phyloP scores from a whole-genome alignment of 2,329 filamentous ascomycete species.

The Periconia macrospinosa region DNA sequence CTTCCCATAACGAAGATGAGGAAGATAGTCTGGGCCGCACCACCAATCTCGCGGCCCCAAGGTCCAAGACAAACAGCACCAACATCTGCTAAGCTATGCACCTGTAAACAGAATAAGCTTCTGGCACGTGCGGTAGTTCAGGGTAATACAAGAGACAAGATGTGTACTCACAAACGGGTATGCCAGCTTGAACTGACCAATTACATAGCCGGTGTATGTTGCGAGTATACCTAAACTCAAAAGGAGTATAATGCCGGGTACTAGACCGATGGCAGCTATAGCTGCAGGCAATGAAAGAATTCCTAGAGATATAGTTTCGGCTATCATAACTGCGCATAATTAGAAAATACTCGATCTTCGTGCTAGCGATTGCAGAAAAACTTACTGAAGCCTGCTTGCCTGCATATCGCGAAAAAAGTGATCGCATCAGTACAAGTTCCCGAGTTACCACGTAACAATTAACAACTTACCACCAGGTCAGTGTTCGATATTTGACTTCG shows the following conservation, averaged over 20 bases:
- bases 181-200: slow-evolving; percentile 59
- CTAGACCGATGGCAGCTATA: slow-evolving; percentile 53
- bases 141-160: not conserved
- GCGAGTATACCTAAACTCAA: slow-evolving; percentile 56
- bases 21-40: slow-evolving; percentile 63
- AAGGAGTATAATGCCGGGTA: slow-evolving; percentile 58
- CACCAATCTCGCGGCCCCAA: slow-evolving; percentile 64
- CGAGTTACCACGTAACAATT: not conserved
- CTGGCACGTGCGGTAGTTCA: not conserved
- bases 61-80: slow-evolving; percentile 62
- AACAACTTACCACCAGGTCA: slow-evolving; percentile 50
- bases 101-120: slow-evolving; percentile 3
- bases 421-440: not conserved
- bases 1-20: slow-evolving; percentile 69
- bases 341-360: not conserved
- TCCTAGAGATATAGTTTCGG: slow-evolving; percentile 58
- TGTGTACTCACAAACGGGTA: slow-evolving; percentile 57
- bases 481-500: slow-evolving; percentile 54
- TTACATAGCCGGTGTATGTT: slow-evolving; percentile 61
- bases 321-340: slow-evolving; percentile 53
- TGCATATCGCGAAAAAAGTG: not conserved
- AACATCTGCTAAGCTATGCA: slow-evolving; percentile 60
- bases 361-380: slow-evolving; percentile 19
- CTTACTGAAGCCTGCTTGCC: slow-evolving; percentile 40
- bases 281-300: slow-evolving; percentile 58